These are phyloP conservation scores for Fusarium buxicola DNA, from an alignment of 2,329 filamentous ascomycete species.

Conservation along the genomic window DNA sequence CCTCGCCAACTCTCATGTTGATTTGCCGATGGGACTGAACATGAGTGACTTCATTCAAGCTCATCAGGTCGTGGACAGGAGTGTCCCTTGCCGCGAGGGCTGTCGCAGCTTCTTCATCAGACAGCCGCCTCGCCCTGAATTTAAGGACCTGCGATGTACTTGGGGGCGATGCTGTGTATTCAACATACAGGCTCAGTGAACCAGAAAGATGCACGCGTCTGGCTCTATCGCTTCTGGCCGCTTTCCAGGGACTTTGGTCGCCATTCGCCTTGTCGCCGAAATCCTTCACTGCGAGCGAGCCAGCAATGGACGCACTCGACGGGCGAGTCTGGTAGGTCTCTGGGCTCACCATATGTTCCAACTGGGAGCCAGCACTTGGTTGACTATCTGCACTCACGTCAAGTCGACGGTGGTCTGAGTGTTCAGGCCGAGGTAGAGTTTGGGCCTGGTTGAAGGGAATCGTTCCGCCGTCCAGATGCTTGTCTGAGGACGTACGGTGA, in stretches of 20 bases:
- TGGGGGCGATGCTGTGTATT: conserved; percentile 20
- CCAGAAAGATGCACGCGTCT: conserved; percentile 2
- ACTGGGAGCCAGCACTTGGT: background rate
- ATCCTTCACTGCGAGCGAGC: background rate
- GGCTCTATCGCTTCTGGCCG: conserved; percentile 7
- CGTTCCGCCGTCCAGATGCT: background rate
- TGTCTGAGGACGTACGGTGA: background rate
- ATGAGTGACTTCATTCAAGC: background rate
- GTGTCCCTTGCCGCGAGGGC: background rate
- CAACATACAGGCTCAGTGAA: conserved; percentile 20
- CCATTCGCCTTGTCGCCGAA: background rate
- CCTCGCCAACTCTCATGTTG: conserved; percentile 1
- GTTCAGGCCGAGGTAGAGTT: background rate
- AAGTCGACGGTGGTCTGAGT: background rate
- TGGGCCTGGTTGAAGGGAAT: background rate
- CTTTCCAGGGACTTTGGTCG: background rate
- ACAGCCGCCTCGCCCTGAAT: conserved; percentile 18
- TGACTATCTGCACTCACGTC: no score
- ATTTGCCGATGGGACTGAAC: background rate
- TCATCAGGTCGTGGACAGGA: conserved; percentile 6
- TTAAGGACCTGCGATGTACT: background rate
- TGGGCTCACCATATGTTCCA: background rate
- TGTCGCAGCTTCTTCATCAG: conserved; percentile 1
- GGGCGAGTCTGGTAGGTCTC: background rate
- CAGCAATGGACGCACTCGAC: background rate